These are phyloP conservation scores for Mycena olivaceomarginata DNA, from an alignment of 768 basidiomycete species.

Conservation along the genomic window DNA sequence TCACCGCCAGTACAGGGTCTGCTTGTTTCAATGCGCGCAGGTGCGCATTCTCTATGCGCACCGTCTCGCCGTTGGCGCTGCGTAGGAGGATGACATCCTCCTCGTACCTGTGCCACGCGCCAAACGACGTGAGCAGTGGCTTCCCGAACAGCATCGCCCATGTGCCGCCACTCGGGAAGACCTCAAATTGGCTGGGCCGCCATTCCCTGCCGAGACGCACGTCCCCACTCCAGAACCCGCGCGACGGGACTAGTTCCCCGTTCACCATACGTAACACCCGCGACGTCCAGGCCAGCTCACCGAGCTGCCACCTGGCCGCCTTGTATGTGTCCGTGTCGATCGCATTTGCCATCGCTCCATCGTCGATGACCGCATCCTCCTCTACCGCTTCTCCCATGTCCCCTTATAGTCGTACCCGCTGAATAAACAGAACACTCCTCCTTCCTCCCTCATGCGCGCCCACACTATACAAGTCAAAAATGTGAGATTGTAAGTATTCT, in stretches of 20 bases:
- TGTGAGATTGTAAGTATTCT: no score
- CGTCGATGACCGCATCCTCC: constrained; percentile 18
- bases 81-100: constrained; percentile 24
- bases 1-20: neutral
- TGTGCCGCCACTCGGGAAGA: constrained; percentile 21
- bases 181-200: constrained; percentile 26
- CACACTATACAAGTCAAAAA: no score
- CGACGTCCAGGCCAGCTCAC: neutral
- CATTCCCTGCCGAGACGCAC: constrained; percentile 13
- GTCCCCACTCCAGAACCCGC: no score
- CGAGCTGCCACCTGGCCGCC: neutral
- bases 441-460: no score
- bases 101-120: constrained; percentile 40
- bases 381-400: no score
- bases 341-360: constrained; percentile 40
- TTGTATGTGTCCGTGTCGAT: constrained; percentile 11
- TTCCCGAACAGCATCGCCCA: no score
- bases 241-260: no score
- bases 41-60: neutral
- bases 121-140: constrained; percentile 39
- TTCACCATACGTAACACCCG: no score
- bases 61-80: neutral
- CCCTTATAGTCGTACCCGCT: no score
- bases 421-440: no score
- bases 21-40: neutral